Conservation (phyloP, 2,329 filamentous ascomycete genomes). For the Pleurostoma richardsiae region DNA sequence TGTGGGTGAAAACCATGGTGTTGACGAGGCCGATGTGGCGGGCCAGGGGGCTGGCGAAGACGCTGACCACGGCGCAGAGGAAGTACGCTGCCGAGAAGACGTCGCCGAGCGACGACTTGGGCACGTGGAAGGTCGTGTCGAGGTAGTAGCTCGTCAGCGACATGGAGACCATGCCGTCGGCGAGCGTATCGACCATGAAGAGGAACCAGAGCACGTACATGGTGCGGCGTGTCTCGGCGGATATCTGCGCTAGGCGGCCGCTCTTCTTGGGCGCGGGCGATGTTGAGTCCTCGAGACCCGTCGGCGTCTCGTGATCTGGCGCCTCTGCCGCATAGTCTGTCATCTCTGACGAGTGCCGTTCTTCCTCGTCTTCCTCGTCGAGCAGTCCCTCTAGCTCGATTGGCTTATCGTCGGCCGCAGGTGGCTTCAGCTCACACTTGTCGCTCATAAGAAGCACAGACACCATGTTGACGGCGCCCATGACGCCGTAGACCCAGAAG, state of each 20-base stretch:
- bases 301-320: slow-evolving; percentile 4
- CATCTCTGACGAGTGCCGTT: slow-evolving; percentile 8
- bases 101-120: slow-evolving; percentile 55
- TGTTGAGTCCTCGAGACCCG: slow-evolving; percentile 4
- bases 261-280: slow-evolving; percentile 13
- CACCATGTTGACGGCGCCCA: slow-evolving; percentile 46
- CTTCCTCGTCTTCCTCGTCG: slow-evolving; percentile 13
- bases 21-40: slow-evolving; percentile 57
- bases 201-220: slow-evolving; percentile 64
- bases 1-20: slow-evolving; percentile 59
- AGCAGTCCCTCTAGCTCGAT: slow-evolving; percentile 14
- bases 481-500: slow-evolving; percentile 53
- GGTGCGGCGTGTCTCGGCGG: slow-evolving; percentile 46
- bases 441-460: slow-evolving; percentile 40
- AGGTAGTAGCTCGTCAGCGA: slow-evolving; percentile 55
- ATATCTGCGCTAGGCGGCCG: slow-evolving; percentile 48
- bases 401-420: slow-evolving; percentile 2
- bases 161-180: slow-evolving; percentile 60
- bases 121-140: slow-evolving; percentile 47
- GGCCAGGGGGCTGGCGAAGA: slow-evolving; percentile 54
- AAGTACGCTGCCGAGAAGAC: slow-evolving; percentile 51
- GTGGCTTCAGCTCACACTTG: slow-evolving; percentile 41
- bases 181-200: slow-evolving; percentile 58
- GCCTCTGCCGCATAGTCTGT: too few species aligned
- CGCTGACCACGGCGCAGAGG: slow-evolving; percentile 44